A percentile compares a stretch with the other conserved stretches of the same genome.
Evolutionary conservation across 495 filamentous ascomycete genomes (phyloP).

Genomic region (Penicillium paradoxum): DNA sequence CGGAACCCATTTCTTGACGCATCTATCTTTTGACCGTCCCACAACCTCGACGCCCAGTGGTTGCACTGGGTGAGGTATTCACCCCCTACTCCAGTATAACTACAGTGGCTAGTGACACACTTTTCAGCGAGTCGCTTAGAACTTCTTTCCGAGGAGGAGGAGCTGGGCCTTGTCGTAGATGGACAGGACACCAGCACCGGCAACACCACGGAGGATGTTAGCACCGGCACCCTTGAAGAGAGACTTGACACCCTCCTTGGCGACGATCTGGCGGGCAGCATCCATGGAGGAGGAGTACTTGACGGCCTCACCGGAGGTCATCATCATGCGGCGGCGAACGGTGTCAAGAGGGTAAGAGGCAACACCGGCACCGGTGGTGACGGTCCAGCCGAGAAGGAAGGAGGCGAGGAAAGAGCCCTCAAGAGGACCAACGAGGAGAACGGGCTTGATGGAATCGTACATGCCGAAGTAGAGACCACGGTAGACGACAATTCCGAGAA

Average conservation of each 20-base stretch:
- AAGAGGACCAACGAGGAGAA: conserved; percentile 85
- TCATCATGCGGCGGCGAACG: conserved; percentile 99
- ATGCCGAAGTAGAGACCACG: conserved; percentile 99
- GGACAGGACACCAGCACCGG: conserved; percentile 99
- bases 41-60: conserved; percentile 26
- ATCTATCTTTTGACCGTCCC: conserved; percentile 47
- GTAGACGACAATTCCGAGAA: conserved; percentile 98
- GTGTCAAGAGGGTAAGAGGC: conserved; percentile 99
- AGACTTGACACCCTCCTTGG: conserved; percentile 92
- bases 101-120: conserved; percentile 21
- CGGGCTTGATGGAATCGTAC: conserved; percentile 99
- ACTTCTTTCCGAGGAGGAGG: conserved; percentile 98
- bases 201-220: conserved; percentile 99
- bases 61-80: conserved; percentile 23
- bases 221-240: conserved; percentile 99
- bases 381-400: conserved; percentile 96
- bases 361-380: conserved; percentile 99
- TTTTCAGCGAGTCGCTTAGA: conserved; percentile 61
- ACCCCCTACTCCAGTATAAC: conserved; percentile 36
- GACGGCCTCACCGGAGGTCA: conserved; percentile 94
- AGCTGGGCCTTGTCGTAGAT: conserved; percentile 99
- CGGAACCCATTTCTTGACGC: conserved; percentile 38
- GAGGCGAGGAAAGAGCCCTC: conserved; percentile 98
- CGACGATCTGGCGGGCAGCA: conserved; percentile 91
- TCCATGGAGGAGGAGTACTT: conserved; percentile 97